Percentiles rank a stretch among this genome's conserved stretches.
Evolutionary conservation across 345 rosid genomes (phyloP).

Genomic region (Euphorbia pulcherrima): DNA sequence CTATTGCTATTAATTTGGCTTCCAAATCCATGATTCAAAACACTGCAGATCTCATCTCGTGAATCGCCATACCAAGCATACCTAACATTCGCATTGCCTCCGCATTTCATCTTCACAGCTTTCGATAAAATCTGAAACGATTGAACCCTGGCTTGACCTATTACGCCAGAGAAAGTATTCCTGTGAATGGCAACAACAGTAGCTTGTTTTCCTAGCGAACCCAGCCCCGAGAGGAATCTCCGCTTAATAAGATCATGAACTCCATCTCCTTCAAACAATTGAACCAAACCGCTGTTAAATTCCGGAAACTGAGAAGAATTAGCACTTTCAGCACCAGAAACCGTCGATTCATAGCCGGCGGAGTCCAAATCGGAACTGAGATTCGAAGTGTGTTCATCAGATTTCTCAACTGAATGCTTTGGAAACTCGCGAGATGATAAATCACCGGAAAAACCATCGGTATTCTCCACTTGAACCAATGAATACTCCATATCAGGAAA

Average conservation of each 20-base stretch:
- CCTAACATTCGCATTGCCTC: constrained; percentile 50
- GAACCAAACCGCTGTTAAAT: constrained; percentile 29
- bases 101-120: constrained; percentile 47
- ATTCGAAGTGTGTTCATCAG: not conserved
- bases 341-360: constrained; percentile 29
- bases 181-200: constrained; percentile 42
- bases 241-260: constrained; percentile 41
- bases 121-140: constrained; percentile 47
- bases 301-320: constrained; percentile 20
- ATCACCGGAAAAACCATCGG: not conserved
- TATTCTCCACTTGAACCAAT: constrained; percentile 3
- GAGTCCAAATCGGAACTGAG: constrained; percentile 17
- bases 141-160: constrained; percentile 50
- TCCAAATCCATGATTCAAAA: constrained; percentile 66
- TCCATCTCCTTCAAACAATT: constrained; percentile 44
- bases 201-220: constrained; percentile 30
- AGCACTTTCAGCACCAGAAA: constrained; percentile 58
- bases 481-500: not conserved
- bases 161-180: constrained; percentile 30
- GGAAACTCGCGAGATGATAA: not conserved
- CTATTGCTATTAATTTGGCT: constrained; percentile 19
- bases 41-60: constrained; percentile 38
- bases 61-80: constrained; percentile 61
- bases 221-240: constrained; percentile 42
- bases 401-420: not conserved